Base-by-base conservation (phyloP, 164 flowering plant species). In the Akebia trifoliata region DNA sequence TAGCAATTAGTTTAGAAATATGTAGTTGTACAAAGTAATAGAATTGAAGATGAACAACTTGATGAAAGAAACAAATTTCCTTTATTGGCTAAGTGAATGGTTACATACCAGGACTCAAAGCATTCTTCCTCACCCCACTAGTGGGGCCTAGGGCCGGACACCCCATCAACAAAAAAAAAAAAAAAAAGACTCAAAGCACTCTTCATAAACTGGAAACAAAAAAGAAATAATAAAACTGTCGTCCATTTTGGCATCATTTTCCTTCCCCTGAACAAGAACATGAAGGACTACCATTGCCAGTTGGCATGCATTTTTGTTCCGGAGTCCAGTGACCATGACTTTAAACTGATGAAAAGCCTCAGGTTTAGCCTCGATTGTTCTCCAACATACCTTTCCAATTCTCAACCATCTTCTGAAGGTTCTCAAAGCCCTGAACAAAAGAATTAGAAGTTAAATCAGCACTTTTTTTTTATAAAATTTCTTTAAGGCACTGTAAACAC, bases 231-330 rank as follows among this genome's bases (percentile, higher is more conserved):
- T 14, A 38, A 4, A 38, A 18, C 17, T 15, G 14, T 47, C 10
- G 26, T 25, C 26, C 15, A 15, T 47, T 8, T 17, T 8, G 20
- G 12, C 3, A 1, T 76, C 70, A 78, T 54, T 79, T 79, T 20
- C 69, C 56, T 54, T 76, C 83, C 43, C 95, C 86, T 85, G 81
- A 42, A 89, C 66, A 47, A 87, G 78, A 50, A 86, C 94, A 62
- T 59, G 91, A 22, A 90, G 65, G 4, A 87, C 79, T 60, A 87
- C 95, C 69, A 85, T 87, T 51, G 95, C 93, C 60, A 87, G 61
- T 57, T 81, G 84, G 65, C 84, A 86, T n/a, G 95, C 90, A 65
- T 28, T 79, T 78, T 85, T 90, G 62, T 78, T 76, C 66, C 81
- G 78, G 52, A 78, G 63, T 62, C 52, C 78, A 49, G 93, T 93